These are phyloP conservation scores for Suillus clintonianus DNA, from an alignment of 768 basidiomycete species.

Conservation along the genomic window DNA sequence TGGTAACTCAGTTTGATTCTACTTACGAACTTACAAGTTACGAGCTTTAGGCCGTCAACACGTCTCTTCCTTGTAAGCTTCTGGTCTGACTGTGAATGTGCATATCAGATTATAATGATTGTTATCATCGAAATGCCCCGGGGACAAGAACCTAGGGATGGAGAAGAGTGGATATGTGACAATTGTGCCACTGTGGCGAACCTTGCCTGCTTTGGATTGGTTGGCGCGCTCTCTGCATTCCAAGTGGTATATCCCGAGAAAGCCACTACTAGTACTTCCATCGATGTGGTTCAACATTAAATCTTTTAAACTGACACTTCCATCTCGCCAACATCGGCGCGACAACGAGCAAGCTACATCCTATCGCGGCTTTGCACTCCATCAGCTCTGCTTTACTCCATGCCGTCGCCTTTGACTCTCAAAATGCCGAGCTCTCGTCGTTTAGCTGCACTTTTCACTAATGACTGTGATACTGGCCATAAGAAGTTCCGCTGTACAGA, in stretches of 20 bases:
- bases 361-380: background rate
- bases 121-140: background rate
- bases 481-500: background rate
- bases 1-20: background rate
- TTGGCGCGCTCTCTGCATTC: background rate
- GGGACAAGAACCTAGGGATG: background rate
- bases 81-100: background rate
- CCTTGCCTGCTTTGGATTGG: slow-evolving; percentile 1
- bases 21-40: too few relatives aligned
- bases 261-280: background rate
- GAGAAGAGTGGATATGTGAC: background rate
- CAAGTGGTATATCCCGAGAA: slow-evolving; percentile 4
- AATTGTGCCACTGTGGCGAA: background rate
- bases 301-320: background rate
- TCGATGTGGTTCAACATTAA: slow-evolving; percentile 4
- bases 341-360: background rate
- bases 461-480: background rate
- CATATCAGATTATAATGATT: background rate
- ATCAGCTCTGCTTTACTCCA: background rate
- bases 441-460: background rate
- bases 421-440: background rate
- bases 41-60: background rate
- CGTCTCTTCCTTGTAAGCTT: background rate
- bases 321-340: background rate
- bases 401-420: background rate